A percentile compares a stretch with the other conserved stretches of the same genome.
These are phyloP conservation scores for Mayamaea pseudoterrestris DNA, from an alignment of 108 stramenopile genomes.

Conservation along the genomic window DNA sequence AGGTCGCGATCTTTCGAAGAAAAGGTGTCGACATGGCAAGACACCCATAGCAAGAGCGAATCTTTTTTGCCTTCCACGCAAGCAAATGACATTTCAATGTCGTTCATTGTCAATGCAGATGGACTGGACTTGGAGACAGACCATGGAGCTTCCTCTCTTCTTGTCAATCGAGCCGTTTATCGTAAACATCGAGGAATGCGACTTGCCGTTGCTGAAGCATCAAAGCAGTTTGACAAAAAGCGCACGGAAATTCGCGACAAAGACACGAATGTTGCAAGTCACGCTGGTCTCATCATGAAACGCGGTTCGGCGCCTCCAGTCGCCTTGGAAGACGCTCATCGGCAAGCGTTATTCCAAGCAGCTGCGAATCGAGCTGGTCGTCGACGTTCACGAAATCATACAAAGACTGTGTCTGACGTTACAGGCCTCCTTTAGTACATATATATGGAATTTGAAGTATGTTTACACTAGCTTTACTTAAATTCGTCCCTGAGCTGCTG, in stretches of 20 bases:
- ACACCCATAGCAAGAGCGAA: too few species aligned
- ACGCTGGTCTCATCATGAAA: slow-evolving; percentile 11
- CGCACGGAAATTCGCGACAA: slow-evolving; percentile 4
- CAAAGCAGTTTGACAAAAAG: slow-evolving; percentile 66
- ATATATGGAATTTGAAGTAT: too few species aligned
- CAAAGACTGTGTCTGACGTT: slow-evolving; percentile 11
- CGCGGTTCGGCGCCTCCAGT: slow-evolving; percentile 9
- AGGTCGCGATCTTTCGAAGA: too few species aligned
- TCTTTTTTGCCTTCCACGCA: too few species aligned
- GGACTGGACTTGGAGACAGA: too few species aligned
- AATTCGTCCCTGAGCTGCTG: slow-evolving; percentile 36
- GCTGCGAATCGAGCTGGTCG: slow-evolving; percentile 9
- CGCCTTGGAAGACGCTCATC: slow-evolving; percentile 4
- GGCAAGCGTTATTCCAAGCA: slow-evolving; percentile 7
- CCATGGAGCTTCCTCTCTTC: slow-evolving; percentile 7
- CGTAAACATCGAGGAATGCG: slow-evolving; percentile 76
- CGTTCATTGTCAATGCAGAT: too few species aligned
- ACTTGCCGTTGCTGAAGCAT: slow-evolving; percentile 68
- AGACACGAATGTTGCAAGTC: background rate
- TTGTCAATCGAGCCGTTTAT: slow-evolving; percentile 56
- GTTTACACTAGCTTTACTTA: slow-evolving; percentile 12
- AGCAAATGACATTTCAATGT: too few species aligned
- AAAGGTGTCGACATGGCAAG: too few species aligned
- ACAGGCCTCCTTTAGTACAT: too few species aligned
- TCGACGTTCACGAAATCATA: background rate